phyloP scores from a whole-genome alignment of 176 grass and related monocot genomes.

The Miscanthus lutarioriparius region DNA sequence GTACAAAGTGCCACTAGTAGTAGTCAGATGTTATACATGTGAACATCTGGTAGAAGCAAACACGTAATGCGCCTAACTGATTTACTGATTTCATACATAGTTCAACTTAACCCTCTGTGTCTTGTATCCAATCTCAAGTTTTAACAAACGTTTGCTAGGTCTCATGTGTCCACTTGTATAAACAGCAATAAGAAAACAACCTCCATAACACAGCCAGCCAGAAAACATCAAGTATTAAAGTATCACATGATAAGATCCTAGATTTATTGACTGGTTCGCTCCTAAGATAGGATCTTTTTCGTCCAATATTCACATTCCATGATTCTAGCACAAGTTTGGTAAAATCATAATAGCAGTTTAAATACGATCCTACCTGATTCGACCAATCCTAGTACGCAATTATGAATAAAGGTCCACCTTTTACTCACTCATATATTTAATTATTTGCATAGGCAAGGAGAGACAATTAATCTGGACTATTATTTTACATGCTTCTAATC shows the following conservation, averaged over 20 bases:
- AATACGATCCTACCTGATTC: background rate
- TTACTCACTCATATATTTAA: background rate
- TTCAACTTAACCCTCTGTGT: background rate
- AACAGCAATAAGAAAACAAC: background rate
- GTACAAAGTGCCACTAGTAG: background rate
- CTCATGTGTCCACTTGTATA: background rate
- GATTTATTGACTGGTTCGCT: background rate
- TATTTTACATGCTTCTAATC: background rate
- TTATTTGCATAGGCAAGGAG: background rate
- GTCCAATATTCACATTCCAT: background rate
- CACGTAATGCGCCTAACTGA: background rate
- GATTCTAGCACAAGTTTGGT: background rate
- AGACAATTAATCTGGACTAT: background rate
- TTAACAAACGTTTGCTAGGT: background rate
- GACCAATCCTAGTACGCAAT: background rate
- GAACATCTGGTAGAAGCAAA: background rate
- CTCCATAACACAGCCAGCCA: background rate
- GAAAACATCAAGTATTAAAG: background rate
- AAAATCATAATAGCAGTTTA: background rate
- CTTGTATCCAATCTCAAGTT: slow-evolving; percentile 3
- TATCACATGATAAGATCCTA: background rate
- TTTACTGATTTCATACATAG: background rate
- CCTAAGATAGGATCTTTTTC: background rate
- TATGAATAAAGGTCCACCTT: background rate
- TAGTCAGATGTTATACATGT: background rate